Conservation (phyloP, 2,329 filamentous ascomycete genomes). For the Purpureocillium takamizusanense region DNA sequence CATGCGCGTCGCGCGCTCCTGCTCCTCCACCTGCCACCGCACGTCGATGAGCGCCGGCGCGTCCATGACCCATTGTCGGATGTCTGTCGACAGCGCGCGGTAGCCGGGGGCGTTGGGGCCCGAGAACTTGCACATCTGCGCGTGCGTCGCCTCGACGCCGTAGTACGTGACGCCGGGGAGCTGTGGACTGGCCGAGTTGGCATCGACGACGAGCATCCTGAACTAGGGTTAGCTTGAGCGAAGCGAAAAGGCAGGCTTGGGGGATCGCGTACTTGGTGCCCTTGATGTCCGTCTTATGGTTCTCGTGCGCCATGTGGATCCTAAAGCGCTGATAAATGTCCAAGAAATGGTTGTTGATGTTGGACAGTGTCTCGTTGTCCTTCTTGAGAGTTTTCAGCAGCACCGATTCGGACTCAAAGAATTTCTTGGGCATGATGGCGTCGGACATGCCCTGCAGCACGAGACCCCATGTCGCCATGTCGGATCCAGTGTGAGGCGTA, state of each 20-base stretch:
- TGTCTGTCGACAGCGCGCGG: constrained; percentile 36
- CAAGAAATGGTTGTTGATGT: constrained; percentile 65
- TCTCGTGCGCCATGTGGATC: constrained; percentile 71
- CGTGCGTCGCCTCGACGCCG: constrained; percentile 67
- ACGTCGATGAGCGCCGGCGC: constrained; percentile 44
- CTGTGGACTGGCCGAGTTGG: constrained; percentile 59
- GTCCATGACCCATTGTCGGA: constrained; percentile 42
- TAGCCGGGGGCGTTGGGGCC: constrained; percentile 58
- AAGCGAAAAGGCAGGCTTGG: neutral
- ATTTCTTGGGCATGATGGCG: constrained; percentile 53
- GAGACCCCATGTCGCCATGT: constrained; percentile 58
- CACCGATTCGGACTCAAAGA: constrained; percentile 59
- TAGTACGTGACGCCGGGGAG: constrained; percentile 63
- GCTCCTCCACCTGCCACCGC: constrained; percentile 53
- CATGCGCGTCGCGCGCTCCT: constrained; percentile 36
- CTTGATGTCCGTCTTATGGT: constrained; percentile 60
- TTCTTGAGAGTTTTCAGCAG: constrained; percentile 62
- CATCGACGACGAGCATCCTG: constrained; percentile 56
- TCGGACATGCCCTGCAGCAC: constrained; percentile 60
- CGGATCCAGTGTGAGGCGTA: constrained; percentile 65
- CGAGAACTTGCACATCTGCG: constrained; percentile 64
- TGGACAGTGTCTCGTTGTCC: constrained; percentile 65
- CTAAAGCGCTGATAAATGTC: constrained; percentile 63
- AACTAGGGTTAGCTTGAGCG: neutral
- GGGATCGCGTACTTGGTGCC: constrained; percentile 39